Percentiles rank a stretch among this genome's conserved stretches.
Evolutionary conservation across 768 basidiomycete species (phyloP).

Genomic region (Rickenella mellea): DNA sequence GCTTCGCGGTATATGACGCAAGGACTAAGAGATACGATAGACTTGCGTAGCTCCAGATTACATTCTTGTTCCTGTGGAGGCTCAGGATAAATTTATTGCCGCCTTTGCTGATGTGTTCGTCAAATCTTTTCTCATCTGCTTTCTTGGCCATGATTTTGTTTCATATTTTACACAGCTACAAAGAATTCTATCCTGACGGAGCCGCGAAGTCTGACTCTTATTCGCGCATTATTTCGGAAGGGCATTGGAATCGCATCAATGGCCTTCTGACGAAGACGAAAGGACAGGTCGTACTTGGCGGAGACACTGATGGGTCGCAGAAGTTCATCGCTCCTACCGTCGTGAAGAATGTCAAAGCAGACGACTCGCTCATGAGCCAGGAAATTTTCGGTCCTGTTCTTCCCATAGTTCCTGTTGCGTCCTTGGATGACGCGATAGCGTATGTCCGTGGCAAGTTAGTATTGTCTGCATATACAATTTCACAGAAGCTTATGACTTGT

Average conservation of each 20-base stretch:
- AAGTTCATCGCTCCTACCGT: conserved; percentile 51
- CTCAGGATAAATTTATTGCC: conserved; percentile 37
- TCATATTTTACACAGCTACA: conserved; percentile 16
- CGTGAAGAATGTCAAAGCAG: conserved; percentile 39
- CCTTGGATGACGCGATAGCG: conserved; percentile 11
- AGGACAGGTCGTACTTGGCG: conserved; percentile 48
- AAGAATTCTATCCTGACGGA: conserved; percentile 44
- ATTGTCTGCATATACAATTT: background rate
- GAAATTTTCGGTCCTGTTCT: conserved; percentile 27
- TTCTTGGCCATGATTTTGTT: background rate
- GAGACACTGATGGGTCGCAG: conserved; percentile 27
- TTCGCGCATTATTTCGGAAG: conserved; percentile 42
- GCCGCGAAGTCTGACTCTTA: conserved; percentile 34
- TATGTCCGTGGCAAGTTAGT: conserved; percentile 13
- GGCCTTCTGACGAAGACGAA: conserved; percentile 42
- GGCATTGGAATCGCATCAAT: conserved; percentile 45
- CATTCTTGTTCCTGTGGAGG: conserved; percentile 27
- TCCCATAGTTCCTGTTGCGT: conserved; percentile 17
- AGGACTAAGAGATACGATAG: conserved; percentile 2
- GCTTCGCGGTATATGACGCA: background rate
- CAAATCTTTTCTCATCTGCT: background rate
- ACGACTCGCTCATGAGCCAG: conserved; percentile 46
- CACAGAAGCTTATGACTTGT: conserved; percentile 2
- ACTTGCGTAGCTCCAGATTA: conserved; percentile 26
- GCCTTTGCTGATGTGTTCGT: conserved; percentile 28